Percentiles rank a stretch among this genome's conserved stretches.
Evolutionary conservation across 495 filamentous ascomycete species (phyloP).

Genomic region (Symbiotaphrina buchneri): DNA sequence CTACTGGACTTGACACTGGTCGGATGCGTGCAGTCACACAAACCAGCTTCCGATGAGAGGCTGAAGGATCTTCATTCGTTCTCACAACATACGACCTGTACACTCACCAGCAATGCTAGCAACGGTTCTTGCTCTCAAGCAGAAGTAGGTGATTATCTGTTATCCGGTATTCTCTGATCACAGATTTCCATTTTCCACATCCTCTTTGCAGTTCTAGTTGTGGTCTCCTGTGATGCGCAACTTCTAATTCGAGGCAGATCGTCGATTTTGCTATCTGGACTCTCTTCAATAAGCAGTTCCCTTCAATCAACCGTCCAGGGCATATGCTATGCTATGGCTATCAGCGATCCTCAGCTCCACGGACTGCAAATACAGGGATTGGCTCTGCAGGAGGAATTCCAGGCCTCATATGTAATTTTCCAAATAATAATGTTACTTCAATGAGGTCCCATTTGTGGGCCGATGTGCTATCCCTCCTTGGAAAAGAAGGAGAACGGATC

Average conservation of each 20-base stretch:
- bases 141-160: slow-evolving; percentile 27
- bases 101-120: slow-evolving; percentile 15
- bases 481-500: slow-evolving; percentile 52
- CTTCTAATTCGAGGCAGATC: slow-evolving; percentile 28
- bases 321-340: slow-evolving; percentile 70
- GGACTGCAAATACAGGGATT: slow-evolving; percentile 10
- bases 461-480: slow-evolving; percentile 44
- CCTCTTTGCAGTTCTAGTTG: too few species aligned
- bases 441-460: slow-evolving; percentile 56
- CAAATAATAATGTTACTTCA: slow-evolving; percentile 44
- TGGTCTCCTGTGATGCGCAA: slow-evolving; percentile 3
- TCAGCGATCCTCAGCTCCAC: slow-evolving; percentile 16
- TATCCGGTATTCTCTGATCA: too few species aligned
- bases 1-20: slow-evolving; percentile 51
- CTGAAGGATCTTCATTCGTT: slow-evolving; percentile 38
- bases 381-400: slow-evolving; percentile 19
- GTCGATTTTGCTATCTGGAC: slow-evolving; percentile 65
- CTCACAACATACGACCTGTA: slow-evolving; percentile 30
- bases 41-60: slow-evolving; percentile 10
- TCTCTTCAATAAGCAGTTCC: slow-evolving; percentile 37
- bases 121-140: slow-evolving; percentile 24
- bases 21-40: slow-evolving; percentile 18
- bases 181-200: too few species aligned
- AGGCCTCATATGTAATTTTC: slow-evolving; percentile 28
- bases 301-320: slow-evolving; percentile 23